These are phyloP conservation scores for Sporisorium iseilematis-ciliati DNA, from an alignment of 1,284 basidiomycete species.

Conservation along the genomic window DNA sequence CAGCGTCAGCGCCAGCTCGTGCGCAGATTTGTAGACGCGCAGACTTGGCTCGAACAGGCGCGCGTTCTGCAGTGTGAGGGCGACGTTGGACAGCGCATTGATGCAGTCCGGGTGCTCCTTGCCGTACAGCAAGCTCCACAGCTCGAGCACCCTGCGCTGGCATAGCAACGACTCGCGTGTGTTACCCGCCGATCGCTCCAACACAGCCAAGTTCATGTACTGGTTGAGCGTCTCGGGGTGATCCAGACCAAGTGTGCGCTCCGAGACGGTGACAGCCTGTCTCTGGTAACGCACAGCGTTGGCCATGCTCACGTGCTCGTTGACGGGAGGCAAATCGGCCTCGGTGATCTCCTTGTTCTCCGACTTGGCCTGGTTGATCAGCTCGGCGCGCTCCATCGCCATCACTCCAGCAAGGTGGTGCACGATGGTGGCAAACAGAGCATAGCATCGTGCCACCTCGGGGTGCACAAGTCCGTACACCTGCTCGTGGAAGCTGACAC, in stretches of 20 bases:
- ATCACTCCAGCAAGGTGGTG: slow-evolving; percentile 65
- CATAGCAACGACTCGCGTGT: slow-evolving; percentile 71
- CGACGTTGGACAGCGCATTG: slow-evolving; percentile 71
- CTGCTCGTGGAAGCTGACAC: slow-evolving; percentile 74
- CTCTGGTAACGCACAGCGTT: slow-evolving; percentile 73
- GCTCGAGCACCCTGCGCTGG: slow-evolving; percentile 73
- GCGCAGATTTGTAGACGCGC: slow-evolving; percentile 57
- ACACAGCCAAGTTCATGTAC: slow-evolving; percentile 75
- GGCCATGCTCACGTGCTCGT: slow-evolving; percentile 70
- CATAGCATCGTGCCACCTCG: slow-evolving; percentile 74
- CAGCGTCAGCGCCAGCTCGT: slow-evolving; percentile 58
- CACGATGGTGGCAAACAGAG: slow-evolving; percentile 72
- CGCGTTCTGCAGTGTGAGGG: slow-evolving; percentile 61
- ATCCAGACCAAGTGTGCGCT: slow-evolving; percentile 74
- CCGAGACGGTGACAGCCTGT: slow-evolving; percentile 74
- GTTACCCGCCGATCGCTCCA: slow-evolving; percentile 72
- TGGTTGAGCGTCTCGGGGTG: slow-evolving; percentile 73
- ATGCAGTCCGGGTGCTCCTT: slow-evolving; percentile 73
- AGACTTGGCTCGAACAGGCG: slow-evolving; percentile 57
- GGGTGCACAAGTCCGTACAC: slow-evolving; percentile 75
- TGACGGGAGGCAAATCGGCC: slow-evolving; percentile 42
- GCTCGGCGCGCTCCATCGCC: slow-evolving; percentile 48
- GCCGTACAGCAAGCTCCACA: slow-evolving; percentile 74
- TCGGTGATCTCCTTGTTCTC: slow-evolving; percentile 54
- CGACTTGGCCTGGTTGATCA: slow-evolving; percentile 53